Evolutionary conservation across 768 basidiomycete species (phyloP), one percentile per base, ranked within the genome.

Genomic region (Suillus decipiens): DNA sequence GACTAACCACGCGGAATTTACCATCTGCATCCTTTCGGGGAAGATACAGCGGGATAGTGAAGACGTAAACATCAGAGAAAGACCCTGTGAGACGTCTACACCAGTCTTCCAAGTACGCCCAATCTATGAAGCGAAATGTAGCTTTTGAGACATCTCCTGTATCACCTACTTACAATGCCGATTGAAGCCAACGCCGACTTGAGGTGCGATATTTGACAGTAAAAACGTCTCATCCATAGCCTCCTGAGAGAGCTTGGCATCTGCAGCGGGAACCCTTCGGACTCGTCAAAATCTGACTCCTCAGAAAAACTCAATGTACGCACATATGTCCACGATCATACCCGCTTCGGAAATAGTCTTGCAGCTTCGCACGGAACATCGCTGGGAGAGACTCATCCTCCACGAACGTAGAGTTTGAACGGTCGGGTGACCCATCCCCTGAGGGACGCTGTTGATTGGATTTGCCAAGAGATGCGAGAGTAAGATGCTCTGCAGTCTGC

Each of bases 221-320:
- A 93, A 78, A 75, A 99, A 99, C 0, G 96, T 99, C 77, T 99
- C 95, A 73, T 98, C 76, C 96, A 98, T 99, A 11, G 96, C 96
- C 61, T 84, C 83, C 82, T 96, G 95, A 17, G 92, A 94, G 37
- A 80, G 76, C 73, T 96, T 99, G 9, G 95, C 96, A 76, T 99
- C 97, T 36, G 96, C 96, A 22, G 96, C 96, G 39, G 96, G 95
- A 0, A 96, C 95, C 94, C 93, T 93, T 24, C 19, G 37, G 31
- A 33, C 9, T 41, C 10, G 17, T 54, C 45, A 31, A 53, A 50
- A 57, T 47, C 28, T 19, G 54, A 43, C 37, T 3, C 22, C 22
- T 28, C 43, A n/a, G 14, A 8, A 31, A 42, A 7, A 1, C 24
- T 39, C 8, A n/a, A 42, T 31, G 12, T 28, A 80, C 90, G 53